Base-by-base conservation (phyloP, 495 filamentous ascomycete genomes). In the Stereocaulon alpinum region DNA sequence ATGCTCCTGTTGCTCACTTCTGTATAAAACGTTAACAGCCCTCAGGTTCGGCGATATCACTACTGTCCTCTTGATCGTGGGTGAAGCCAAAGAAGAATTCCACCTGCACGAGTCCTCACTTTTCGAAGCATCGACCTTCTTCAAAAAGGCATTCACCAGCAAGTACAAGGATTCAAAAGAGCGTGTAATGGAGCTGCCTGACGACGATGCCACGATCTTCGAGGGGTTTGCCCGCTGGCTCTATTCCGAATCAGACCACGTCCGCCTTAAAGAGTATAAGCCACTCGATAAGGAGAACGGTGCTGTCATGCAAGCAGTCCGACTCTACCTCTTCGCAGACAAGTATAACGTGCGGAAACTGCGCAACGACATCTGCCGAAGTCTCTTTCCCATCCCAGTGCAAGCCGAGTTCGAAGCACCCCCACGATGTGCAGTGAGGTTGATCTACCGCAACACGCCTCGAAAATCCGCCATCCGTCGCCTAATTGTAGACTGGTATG, bases 191-290 rank as follows among this genome's bases (percentile, higher is more conserved):
- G 1, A 12, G 2, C 64, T 67, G 2, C 53, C 53, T 3, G 61
- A 66, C n/a, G 64, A 67, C 0, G 41, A 50, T 32, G 30, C 22
- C 14, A 14, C 15, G 2, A 11, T 29, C 2, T 61, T 67, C 32
- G 62, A 61, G 0, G 27, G 17, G 15, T 49, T 68, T 37, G 17
- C 55, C 0, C 43, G 64, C 30, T 66, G 49, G 41, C 61, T 66
- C 4, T 64, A 59, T 56, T 17, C 6, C 3, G 30, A 18, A 0
- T 5, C 27, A 7, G 47, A 20, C 17, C 37, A 48, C 3, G 10
- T 45, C 11, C 7, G 9, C 34, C 34, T 37, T 6, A 6, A 6
- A 3, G 34, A 6, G 1, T 37, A 2, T 4, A 0, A 2, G 2
- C 3, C 2, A 27, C 0, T 32, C 22, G 17, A 18, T 37, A 7